A percentile compares a stretch with the other conserved stretches of the same genome.
These are phyloP conservation scores for Aureobasidium sp. DNA, from an alignment of 2,329 filamentous ascomycete genomes.

Conservation along the genomic window DNA sequence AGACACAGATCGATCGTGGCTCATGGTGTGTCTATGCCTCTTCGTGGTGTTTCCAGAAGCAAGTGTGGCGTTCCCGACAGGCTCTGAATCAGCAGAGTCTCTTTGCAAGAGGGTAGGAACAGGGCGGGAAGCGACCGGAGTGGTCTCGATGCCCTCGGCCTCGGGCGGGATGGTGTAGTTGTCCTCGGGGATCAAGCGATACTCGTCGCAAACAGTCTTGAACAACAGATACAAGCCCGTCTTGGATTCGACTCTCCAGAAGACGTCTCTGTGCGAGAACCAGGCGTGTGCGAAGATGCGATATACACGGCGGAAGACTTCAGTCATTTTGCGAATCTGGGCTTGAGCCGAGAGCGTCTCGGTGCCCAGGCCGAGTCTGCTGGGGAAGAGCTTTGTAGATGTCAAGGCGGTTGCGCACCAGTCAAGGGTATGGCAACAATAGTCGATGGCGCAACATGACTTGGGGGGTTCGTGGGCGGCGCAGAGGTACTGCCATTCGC, in stretches of 20 bases:
- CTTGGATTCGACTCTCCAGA: constrained; percentile 86
- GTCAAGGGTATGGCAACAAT: constrained; percentile 97
- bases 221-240: constrained; percentile 95
- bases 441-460: constrained; percentile 96
- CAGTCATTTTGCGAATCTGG: constrained; percentile 78
- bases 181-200: constrained; percentile 81
- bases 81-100: constrained; percentile 24
- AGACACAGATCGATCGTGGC: constrained; percentile 57
- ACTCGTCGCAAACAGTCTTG: constrained; percentile 92
- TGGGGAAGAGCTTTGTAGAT: constrained; percentile 91
- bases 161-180: constrained; percentile 94
- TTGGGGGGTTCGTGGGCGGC: constrained; percentile 96
- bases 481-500: constrained; percentile 98
- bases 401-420: constrained; percentile 95
- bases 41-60: constrained; percentile 65
- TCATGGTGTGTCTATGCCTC: constrained; percentile 75
- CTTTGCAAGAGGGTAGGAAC: background rate
- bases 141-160: constrained; percentile 70
- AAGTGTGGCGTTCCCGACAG: constrained; percentile 38
- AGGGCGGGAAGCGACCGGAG: constrained; percentile 18
- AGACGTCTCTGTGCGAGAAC: constrained; percentile 94
- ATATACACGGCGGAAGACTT: constrained; percentile 90
- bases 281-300: constrained; percentile 97
- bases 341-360: constrained; percentile 32
- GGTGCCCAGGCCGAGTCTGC: constrained; percentile 58